phyloP scores from a whole-genome alignment of 2,329 filamentous ascomycete genomes.

The Penicillium hordei region DNA sequence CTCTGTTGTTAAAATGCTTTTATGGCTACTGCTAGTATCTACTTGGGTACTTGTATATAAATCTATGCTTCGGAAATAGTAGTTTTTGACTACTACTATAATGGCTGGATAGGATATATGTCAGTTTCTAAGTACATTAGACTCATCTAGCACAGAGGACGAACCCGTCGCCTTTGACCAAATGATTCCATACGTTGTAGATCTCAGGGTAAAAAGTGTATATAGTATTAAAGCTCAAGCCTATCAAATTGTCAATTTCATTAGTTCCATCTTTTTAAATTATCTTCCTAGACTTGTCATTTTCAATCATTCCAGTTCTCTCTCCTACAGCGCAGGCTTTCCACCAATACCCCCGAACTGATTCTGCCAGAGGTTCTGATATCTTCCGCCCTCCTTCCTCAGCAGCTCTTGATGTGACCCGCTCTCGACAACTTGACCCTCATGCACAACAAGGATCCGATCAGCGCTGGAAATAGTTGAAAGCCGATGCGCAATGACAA shows the following conservation, averaged over 20 bases:
- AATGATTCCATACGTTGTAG: not conserved
- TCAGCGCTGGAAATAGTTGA: constrained; percentile 37
- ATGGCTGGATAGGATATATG: not conserved
- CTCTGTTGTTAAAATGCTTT: not conserved
- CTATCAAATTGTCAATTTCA: not conserved
- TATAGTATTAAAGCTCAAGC: not conserved
- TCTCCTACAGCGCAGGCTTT: not conserved
- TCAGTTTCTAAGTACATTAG: not conserved
- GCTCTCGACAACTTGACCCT: constrained; percentile 40
- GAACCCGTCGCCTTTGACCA: no score
- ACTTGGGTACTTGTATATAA: not conserved
- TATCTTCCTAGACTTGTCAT: not conserved
- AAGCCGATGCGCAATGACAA: constrained; percentile 42
- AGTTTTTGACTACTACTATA: not conserved
- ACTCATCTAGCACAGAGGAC: not conserved
- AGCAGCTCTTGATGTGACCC: constrained; percentile 45
- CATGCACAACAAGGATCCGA: constrained; percentile 36
- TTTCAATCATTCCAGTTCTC: not conserved
- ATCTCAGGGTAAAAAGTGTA: not conserved
- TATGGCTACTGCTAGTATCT: not conserved
- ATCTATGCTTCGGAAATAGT: no score
- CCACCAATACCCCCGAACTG: constrained; percentile 9
- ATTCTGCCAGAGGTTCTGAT: constrained; percentile 33
- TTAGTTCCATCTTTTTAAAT: not conserved
- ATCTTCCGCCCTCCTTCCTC: constrained; percentile 28